Evolutionary conservation across 305 asterid species (phyloP).

Genomic region (Withania somnifera): DNA sequence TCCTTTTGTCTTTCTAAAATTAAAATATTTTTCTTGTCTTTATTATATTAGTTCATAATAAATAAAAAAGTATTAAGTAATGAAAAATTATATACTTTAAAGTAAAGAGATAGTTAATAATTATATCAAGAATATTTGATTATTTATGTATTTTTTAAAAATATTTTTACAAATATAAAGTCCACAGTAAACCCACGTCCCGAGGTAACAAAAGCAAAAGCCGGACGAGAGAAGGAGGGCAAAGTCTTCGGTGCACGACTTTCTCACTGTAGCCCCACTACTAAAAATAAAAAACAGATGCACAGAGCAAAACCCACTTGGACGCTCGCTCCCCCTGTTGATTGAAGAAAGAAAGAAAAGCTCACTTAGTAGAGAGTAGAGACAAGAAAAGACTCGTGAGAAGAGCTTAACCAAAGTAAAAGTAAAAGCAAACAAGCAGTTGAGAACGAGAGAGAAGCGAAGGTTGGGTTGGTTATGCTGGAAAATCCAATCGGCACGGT

Average conservation of each 20-base stretch:
- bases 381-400: conserved; percentile 21
- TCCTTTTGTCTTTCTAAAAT: too few species aligned
- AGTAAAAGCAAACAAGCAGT: conserved; percentile 23
- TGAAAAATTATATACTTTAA: too few species aligned
- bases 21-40: too few species aligned
- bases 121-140: too few species aligned
- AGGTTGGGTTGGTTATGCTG: conserved; percentile 51
- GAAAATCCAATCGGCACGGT: conserved; percentile 31
- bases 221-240: background rate
- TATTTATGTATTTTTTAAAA: too few species aligned
- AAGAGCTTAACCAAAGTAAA: conserved; percentile 9
- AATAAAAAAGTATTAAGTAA: too few species aligned
- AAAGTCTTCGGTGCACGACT: background rate
- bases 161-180: too few species aligned
- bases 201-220: background rate
- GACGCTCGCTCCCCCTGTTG: background rate
- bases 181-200: background rate
- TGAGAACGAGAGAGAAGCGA: background rate
- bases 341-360: background rate
- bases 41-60: too few species aligned
- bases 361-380: background rate
- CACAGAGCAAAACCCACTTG: background rate
- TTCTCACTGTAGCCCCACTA: background rate
- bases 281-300: background rate
- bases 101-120: too few species aligned